A percentile compares a stretch with the other conserved stretches of the same genome.
These are phyloP conservation scores for Syncephalastrum monosporum DNA, from an alignment of 371 early-diverging fungal genomes.

Conservation along the genomic window DNA sequence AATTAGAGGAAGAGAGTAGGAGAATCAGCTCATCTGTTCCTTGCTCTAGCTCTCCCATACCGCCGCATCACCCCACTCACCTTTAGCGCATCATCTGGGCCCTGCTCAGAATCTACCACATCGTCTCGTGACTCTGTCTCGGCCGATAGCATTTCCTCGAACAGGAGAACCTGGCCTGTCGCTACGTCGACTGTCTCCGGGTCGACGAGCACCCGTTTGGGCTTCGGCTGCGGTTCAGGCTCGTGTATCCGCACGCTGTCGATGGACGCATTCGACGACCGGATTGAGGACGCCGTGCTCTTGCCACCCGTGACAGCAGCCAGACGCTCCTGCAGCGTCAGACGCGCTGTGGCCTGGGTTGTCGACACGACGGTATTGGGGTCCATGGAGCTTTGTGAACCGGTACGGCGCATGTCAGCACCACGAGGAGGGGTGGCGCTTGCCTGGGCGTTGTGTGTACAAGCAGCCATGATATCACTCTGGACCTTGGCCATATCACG, in stretches of 20 bases:
- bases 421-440: slow-evolving; percentile 15
- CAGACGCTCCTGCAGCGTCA: slow-evolving; percentile 44
- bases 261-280: slow-evolving; percentile 4
- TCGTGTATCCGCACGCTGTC: slow-evolving; percentile 6
- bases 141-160: slow-evolving; percentile 22
- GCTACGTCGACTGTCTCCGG: slow-evolving; percentile 10
- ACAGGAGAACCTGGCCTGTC: slow-evolving; percentile 12
- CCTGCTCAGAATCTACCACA: slow-evolving; percentile 12
- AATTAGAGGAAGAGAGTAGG: not conserved
- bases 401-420: slow-evolving; percentile 21
- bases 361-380: slow-evolving; percentile 29
- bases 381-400: slow-evolving; percentile 25
- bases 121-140: slow-evolving; percentile 15
- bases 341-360: slow-evolving; percentile 39
- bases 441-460: slow-evolving; percentile 65
- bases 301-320: slow-evolving; percentile 36
- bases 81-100: slow-evolving; percentile 19
- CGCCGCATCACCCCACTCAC: slow-evolving; percentile 15
- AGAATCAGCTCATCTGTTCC: not conserved
- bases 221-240: slow-evolving; percentile 1
- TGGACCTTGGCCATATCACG: slow-evolving; percentile 65
- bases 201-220: slow-evolving; percentile 2
- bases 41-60: not conserved
- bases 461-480: slow-evolving; percentile 65
- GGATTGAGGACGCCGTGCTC: slow-evolving; percentile 8